Base-by-base conservation (phyloP, 768 basidiomycete genomes). In the Nidularia pulvinata region DNA sequence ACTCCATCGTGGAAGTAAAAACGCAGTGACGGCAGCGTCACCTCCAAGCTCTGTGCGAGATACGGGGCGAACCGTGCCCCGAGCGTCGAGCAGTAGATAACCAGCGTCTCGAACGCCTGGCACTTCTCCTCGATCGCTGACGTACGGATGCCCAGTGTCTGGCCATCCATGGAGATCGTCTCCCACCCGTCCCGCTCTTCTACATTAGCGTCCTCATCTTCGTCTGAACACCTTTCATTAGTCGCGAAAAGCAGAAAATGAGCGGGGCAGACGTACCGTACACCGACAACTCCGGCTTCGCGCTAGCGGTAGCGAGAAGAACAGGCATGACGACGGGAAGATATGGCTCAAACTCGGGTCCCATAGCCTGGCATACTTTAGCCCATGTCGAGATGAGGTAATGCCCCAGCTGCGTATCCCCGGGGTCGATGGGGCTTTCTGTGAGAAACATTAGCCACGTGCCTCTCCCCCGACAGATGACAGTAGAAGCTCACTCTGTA, bases 1-100 rank as follows among this genome's bases (percentile, higher is more conserved):
- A 94, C 91, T 1, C 91, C 90, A 51, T 93, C 91, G 57, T 93
- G 91, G 69, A 91, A 91, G 63, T 86, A 88, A 61, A 92, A 93
- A 43, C 79, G 71, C 46, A 94, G 62, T 1, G 82, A 83, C 0
- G 88, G 89, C 1, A 93, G 69, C 2, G 88, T 80, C 3, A 93
- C 79, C 61, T 90, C 87, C 3, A 94, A 74, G 7, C 79, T 81
- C 61, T 88, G 89, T 25, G 82, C 65, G 2, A 93, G 71, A 61
- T 90, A 93, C 0, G 90, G 89, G 1, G 83, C 85, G 59, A 91
- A 92, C 2, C 78, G 74, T 0, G 79, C 70, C 0, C 82, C 81
- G 0, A 93, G 77, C 4, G 86, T 84, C 42, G 84, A 86, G 57
- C 84, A 86, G 62, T 92, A 89, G 19, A 92, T 88, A 11, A 92